Evolutionary conservation across 2,329 filamentous ascomycete species (phyloP).

Genomic region (Penicillium sp.): DNA sequence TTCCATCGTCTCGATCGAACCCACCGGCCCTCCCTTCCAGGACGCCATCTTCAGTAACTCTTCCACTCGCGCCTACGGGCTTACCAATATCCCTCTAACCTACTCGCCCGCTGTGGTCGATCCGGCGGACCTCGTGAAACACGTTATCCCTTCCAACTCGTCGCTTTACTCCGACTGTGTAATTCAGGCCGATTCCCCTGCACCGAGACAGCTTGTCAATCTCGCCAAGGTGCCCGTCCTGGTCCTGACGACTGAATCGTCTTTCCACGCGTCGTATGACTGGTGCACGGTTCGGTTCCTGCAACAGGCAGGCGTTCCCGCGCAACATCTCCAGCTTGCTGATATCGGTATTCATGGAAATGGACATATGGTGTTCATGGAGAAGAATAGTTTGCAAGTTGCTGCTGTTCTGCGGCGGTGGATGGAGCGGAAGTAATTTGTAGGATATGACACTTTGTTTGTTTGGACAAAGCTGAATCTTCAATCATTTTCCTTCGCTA

Average conservation of each 20-base stretch:
- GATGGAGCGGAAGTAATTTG: constrained; percentile 28
- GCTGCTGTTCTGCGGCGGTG: constrained; percentile 37
- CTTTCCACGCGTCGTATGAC: constrained; percentile 53
- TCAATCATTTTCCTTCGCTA: not conserved
- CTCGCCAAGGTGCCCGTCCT: constrained; percentile 49
- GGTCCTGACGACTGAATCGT: constrained; percentile 52
- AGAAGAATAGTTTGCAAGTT: constrained; percentile 48
- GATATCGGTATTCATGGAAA: constrained; percentile 50
- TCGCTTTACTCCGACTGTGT: constrained; percentile 34
- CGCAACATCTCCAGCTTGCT: constrained; percentile 47
- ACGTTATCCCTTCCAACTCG: constrained; percentile 16
- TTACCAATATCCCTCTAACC: constrained; percentile 50
- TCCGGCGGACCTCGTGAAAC: constrained; percentile 37
- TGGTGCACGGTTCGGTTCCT: constrained; percentile 54
- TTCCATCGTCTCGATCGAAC: constrained; percentile 52
- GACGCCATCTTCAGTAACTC: constrained; percentile 42
- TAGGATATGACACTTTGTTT: not conserved
- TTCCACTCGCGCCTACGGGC: constrained; percentile 43
- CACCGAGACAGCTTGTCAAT: constrained; percentile 48
- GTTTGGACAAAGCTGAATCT: not conserved
- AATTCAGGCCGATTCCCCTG: constrained; percentile 34
- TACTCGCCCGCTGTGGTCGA: constrained; percentile 47
- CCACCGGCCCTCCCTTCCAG: constrained; percentile 51
- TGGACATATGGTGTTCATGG: constrained; percentile 55
- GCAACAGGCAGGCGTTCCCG: constrained; percentile 49